Conservation (phyloP, 2,329 filamentous ascomycete species). For the Colletotrichum lentis region DNA sequence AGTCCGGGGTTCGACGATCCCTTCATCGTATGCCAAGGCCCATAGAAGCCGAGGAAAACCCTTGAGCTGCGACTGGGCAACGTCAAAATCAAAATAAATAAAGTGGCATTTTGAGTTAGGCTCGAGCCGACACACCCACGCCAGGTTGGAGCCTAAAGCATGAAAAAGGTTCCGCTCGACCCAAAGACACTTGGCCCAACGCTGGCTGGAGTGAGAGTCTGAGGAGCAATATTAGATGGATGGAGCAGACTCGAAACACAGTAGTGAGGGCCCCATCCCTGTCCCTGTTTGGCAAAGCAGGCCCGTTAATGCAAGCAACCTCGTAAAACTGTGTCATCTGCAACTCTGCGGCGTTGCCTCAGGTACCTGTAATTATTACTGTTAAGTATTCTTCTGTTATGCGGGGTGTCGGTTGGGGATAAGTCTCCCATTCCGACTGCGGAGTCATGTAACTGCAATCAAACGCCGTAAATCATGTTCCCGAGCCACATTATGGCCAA, state of each 20-base stretch:
- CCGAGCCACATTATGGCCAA: slow-evolving; percentile 34
- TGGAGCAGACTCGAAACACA: slow-evolving; percentile 31
- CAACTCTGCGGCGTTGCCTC: slow-evolving; percentile 7
- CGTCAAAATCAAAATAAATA: not conserved
- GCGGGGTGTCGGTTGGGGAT: not conserved
- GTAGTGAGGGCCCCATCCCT: slow-evolving; percentile 5
- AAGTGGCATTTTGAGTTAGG: slow-evolving; percentile 23
- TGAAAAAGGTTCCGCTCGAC: not conserved
- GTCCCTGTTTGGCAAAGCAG: slow-evolving; percentile 16
- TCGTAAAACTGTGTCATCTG: slow-evolving; percentile 1
- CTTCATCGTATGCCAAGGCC: not conserved
- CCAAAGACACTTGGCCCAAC: slow-evolving; percentile 11
- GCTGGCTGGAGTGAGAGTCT: slow-evolving; percentile 15
- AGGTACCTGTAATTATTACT: slow-evolving; percentile 23
- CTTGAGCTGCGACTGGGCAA: not conserved
- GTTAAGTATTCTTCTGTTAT: slow-evolving; percentile 10
- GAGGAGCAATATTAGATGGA: not conserved
- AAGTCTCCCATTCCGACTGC: not conserved
- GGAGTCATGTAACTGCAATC: slow-evolving; percentile 11
- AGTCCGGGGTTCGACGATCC: not conserved
- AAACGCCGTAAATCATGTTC: slow-evolving; percentile 34
- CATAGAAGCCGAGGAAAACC: not conserved
- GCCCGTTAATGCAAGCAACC: slow-evolving; percentile 7
- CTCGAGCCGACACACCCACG: slow-evolving; percentile 18
- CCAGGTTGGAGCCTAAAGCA: slow-evolving; percentile 7